Evolutionary conservation across 140 eudicot species (phyloP), one percentile per base, ranked within the genome.

Genomic region (Artemisia princeps): DNA sequence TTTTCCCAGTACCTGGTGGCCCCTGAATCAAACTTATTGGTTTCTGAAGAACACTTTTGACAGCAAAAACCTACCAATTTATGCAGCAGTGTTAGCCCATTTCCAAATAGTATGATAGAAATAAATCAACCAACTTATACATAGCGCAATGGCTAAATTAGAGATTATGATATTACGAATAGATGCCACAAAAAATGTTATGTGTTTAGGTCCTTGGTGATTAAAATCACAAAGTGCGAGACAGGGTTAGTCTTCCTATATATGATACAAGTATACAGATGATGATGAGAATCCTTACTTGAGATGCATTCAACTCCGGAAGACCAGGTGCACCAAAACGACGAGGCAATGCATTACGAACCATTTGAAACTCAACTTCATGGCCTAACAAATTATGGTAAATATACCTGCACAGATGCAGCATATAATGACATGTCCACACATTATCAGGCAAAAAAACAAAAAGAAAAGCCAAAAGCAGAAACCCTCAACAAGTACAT

Each of bases 271-370:
- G 44, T 59, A 33, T 7, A 9, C 13, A 59, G n/a, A 28, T 54
- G 9, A 49, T 1, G 52, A 20, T 26, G 20, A 37, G 6, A 56
- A 22, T 69, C 46, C 79, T 65, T 81, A 90, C 97, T 73, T 90
- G 95, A 69, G 97, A 90, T 78, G 97, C 97, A 83, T 90, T 90
- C 50, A 90, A 90, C 76, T 90, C 97, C 4, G 97, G 97, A 78
- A 90, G 95, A 68, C 97, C 95, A 10, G 97, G 97, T 6, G 97
- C 97, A 55, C 97, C 97, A 79, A 90, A 90, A 44, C 97, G 85
- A 6, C 95, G 97, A 55, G 97, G 97, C 66, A 90, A 68, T n/a
- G 94, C 82, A 84, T 90, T 90, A 10, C 95, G 95, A 10, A 90
- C 97, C 95, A 90, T 84, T 77, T 90, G 97, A 84, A 90, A 79